Evolutionary conservation across 208 protist genomes (phyloP).

Genomic region (Porcisia deanei): DNA sequence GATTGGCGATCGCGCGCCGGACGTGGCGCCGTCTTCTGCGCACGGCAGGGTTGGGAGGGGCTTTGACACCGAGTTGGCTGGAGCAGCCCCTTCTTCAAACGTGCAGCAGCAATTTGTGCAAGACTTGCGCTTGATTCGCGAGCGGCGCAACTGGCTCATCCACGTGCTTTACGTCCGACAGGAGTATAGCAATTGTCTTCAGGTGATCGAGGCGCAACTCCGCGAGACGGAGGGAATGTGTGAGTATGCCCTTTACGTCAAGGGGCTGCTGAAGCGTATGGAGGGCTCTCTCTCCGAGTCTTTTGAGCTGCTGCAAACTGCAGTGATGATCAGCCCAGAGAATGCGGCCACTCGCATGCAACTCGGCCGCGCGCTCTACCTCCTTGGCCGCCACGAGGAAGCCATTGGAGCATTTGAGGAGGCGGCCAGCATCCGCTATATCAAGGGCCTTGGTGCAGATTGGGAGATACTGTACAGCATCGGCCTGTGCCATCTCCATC

Average conservation of each 20-base stretch:
- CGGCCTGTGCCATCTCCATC: conserved; percentile 90
- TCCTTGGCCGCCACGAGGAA: conserved; percentile 92
- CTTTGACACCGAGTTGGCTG: background rate
- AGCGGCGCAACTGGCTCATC: conserved; percentile 94
- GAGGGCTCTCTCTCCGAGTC: conserved; percentile 95
- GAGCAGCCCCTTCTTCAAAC: background rate
- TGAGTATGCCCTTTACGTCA: conserved; percentile 93
- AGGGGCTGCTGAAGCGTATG: conserved; percentile 91
- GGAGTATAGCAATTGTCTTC: conserved; percentile 87
- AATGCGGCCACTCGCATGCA: conserved; percentile 93
- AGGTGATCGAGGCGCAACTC: conserved; percentile 90
- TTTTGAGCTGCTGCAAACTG: conserved; percentile 92
- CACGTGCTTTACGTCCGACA: conserved; percentile 92
- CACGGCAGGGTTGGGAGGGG: background rate
- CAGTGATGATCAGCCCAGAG: conserved; percentile 88
- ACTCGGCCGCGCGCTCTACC: conserved; percentile 86
- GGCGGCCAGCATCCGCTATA: conserved; percentile 53
- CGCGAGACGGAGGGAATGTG: conserved; percentile 75
- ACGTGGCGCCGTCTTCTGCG: background rate
- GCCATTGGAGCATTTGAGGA: conserved; percentile 92
- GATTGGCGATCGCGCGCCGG: background rate
- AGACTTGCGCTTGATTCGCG: conserved; percentile 52
- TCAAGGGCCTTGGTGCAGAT: conserved; percentile 58
- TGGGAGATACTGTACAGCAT: conserved; percentile 94
- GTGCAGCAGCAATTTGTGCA: conserved; percentile 16